phyloP scores from a whole-genome alignment of 2,329 filamentous ascomycete genomes.

The Neoascochyta sp. region DNA sequence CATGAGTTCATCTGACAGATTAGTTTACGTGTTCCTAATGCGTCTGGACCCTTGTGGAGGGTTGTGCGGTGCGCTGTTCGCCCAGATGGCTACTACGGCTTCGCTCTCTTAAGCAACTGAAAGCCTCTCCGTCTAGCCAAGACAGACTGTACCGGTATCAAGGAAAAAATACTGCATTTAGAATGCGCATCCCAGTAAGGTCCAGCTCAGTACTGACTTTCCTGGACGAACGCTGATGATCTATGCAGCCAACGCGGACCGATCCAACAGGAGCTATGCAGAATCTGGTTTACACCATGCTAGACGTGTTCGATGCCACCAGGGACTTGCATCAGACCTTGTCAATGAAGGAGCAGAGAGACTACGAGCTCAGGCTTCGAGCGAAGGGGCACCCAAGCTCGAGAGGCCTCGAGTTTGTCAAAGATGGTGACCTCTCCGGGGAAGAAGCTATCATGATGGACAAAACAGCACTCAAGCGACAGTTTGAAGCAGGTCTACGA shows the following conservation, averaged over 20 bases:
- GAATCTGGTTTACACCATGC: conserved; percentile 28
- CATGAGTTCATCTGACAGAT: conserved; percentile 18
- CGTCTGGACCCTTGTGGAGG: conserved; percentile 12
- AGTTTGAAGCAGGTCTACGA: conserved; percentile 29
- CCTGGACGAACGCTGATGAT: too few relatives aligned
- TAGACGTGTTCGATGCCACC: conserved; percentile 36
- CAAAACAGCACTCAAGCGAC: conserved; percentile 29
- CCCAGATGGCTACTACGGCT: conserved; percentile 11
- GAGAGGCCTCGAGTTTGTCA: conserved; percentile 24
- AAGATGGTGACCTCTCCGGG: conserved; percentile 21
- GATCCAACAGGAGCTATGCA: conserved; percentile 32
- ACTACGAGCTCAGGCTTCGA: conserved; percentile 25
- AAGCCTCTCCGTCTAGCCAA: conserved; percentile 13
- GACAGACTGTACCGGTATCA: conserved; percentile 9
- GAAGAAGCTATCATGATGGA: conserved; percentile 32
- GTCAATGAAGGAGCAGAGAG: conserved; percentile 31
- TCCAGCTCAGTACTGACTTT: too few relatives aligned
- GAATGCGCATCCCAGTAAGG: conserved; percentile 28
- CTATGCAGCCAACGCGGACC: too few relatives aligned
- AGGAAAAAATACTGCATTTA: conserved; percentile 8
- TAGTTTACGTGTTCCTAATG: conserved; percentile 4
- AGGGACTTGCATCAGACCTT: conserved; percentile 33
- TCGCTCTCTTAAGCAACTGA: conserved; percentile 14
- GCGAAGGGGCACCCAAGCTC: conserved; percentile 29
- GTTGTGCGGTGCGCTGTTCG: conserved; percentile 19